These are phyloP conservation scores for Pseudogymnoascus sp. DNA, from an alignment of 2,329 filamentous ascomycete species.

Conservation along the genomic window DNA sequence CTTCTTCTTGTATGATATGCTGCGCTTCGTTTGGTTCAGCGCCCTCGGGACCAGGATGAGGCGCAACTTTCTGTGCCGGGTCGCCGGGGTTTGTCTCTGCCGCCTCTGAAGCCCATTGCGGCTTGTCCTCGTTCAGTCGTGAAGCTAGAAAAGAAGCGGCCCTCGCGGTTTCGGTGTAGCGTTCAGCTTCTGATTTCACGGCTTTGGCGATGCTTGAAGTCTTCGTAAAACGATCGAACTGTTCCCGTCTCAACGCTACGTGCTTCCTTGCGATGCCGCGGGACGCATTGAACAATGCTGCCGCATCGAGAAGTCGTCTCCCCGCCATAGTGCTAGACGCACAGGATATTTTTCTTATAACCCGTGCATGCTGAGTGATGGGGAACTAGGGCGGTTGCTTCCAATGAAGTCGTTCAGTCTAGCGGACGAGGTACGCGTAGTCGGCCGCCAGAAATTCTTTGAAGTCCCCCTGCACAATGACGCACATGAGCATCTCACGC, in stretches of 20 bases:
- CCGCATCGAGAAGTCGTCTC: slow-evolving; percentile 62
- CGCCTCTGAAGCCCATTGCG: slow-evolving; percentile 23
- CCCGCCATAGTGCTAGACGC: slow-evolving; percentile 39
- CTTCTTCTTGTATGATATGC: slow-evolving; percentile 39
- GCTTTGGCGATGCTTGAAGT: slow-evolving; percentile 59
- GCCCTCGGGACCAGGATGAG: slow-evolving; percentile 23
- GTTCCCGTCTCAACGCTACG: slow-evolving; percentile 47
- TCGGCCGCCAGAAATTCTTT: neutral
- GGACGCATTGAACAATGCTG: slow-evolving; percentile 62
- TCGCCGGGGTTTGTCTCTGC: slow-evolving; percentile 10
- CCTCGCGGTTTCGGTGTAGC: slow-evolving; percentile 52
- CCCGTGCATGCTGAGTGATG: neutral
- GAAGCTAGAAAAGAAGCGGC: slow-evolving; percentile 53
- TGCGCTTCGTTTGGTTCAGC: slow-evolving; percentile 34
- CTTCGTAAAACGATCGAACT: slow-evolving; percentile 55
- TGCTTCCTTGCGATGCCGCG: slow-evolving; percentile 59
- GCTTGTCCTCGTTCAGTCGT: slow-evolving; percentile 44
- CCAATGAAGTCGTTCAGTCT: neutral
- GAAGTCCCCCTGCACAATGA: slow-evolving; percentile 1
- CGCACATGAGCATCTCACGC: neutral
- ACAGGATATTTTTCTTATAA: neutral
- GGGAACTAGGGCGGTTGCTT: neutral
- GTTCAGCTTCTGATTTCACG: slow-evolving; percentile 53
- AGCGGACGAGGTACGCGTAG: neutral
- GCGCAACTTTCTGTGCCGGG: slow-evolving; percentile 18